Base-by-base conservation (phyloP, 345 rosid species). In the Salix viminalis region DNA sequence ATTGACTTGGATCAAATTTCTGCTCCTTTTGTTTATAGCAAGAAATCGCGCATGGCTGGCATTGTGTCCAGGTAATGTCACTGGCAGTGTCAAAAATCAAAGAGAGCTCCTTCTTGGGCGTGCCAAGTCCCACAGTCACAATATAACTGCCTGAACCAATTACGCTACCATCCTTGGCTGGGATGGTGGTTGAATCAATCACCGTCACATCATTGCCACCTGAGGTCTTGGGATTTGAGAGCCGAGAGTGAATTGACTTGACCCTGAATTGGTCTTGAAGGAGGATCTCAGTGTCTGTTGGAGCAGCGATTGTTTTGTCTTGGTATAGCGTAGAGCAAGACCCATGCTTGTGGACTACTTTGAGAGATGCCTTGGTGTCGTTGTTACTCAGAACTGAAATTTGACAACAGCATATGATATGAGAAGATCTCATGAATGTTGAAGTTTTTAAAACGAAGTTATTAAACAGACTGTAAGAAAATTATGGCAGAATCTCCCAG, bases 281-380 rank as follows among this genome's bases (percentile, higher is more conserved):
- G 23, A 94, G 94, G 70, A 90, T 82, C 32, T 91, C 84, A 0
- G 41, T 21, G 72, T 72, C 89, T 28, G 86, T 83, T 12, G 87
- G 88, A 54, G 65, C 6, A 26, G 37, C 54, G 26, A 70, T 80
- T 30, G 77, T 21, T 28, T 52, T 76, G 21, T 46, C 68, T 32
- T 46, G 77, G 6, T 48, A 32, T 50, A 79, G 81, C 11, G 68
- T 36, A 18, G 85, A 75, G 82, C 98, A 94, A 68, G 98, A 85
- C 1, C 98, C 98, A 46, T 90, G 86, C 76, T 83, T 88, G 84
- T 94, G 92, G 60, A 84, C 80, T 69, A 94, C 91, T 46, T 62
- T 80, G 72, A 94, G 84, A 6, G 90, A 82, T 23, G 96, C 81
- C 66, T 81, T 83, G 26, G 79, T 71, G 13, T 80, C 71, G 13